Percentiles rank a stretch among this genome's conserved stretches.
These are phyloP conservation scores for Prunus mume DNA, from an alignment of 306 rosid species.

Conservation along the genomic window DNA sequence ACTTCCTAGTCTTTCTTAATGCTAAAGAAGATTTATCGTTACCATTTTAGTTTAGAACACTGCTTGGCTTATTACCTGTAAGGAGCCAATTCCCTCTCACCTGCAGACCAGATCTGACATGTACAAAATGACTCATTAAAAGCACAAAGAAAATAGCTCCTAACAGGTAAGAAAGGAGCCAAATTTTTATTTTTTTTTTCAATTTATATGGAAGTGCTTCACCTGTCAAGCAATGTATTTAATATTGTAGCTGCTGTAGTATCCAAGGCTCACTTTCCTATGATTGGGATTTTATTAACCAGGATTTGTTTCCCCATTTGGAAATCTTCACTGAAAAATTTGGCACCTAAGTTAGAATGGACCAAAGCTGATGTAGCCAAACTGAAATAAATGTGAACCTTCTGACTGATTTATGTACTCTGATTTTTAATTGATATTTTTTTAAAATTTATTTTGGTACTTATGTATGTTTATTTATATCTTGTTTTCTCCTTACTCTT, in stretches of 20 bases:
- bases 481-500: neutral
- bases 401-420: neutral
- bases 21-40: neutral
- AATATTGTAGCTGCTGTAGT: slow-evolving; percentile 5
- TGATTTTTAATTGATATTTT: neutral
- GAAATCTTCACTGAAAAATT: neutral
- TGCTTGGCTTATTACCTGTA: neutral
- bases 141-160: neutral
- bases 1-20: neutral
- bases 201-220: neutral
- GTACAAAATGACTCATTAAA: neutral
- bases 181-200: no score
- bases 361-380: neutral
- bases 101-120: neutral
- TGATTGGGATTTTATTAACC: neutral
- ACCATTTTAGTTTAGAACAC: neutral
- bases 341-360: neutral
- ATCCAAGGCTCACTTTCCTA: neutral
- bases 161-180: no score
- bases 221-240: slow-evolving; percentile 11
- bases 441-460: neutral
- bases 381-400: neutral
- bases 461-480: neutral
- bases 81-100: neutral
- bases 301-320: neutral